Conservation (phyloP, 176 grass and related monocot genomes). For the Lolium rigidum region DNA sequence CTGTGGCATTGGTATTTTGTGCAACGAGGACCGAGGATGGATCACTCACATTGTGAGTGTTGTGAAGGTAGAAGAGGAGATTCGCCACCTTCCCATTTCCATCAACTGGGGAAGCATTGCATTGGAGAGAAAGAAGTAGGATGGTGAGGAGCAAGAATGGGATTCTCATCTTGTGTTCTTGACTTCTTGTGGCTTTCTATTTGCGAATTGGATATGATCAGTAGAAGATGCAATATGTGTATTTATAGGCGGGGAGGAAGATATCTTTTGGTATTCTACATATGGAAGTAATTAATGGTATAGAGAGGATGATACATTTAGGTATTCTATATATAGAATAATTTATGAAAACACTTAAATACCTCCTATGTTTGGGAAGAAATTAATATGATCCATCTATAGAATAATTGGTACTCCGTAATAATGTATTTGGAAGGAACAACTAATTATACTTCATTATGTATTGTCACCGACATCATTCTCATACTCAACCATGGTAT, state of each 20-base stretch:
- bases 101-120: neutral
- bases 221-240: neutral
- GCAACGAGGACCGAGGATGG: slow-evolving; percentile 3
- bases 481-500: neutral
- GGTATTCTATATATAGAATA: neutral
- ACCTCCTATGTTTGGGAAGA: neutral
- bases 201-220: neutral
- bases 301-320: neutral
- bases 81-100: neutral
- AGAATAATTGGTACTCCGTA: neutral
- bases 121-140: neutral
- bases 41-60: neutral
- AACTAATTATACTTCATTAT: neutral
- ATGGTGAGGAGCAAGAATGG: neutral
- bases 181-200: neutral
- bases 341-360: neutral
- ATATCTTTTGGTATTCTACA: neutral
- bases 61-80: slow-evolving; percentile 17
- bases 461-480: neutral
- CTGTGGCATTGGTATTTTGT: neutral
- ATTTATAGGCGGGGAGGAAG: neutral
- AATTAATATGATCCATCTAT: neutral
- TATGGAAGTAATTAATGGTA: neutral
- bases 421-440: neutral
- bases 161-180: slow-evolving; percentile 4